Conservation (phyloP, 495 filamentous ascomycete species). For the Lasiosphaeriaceae sp. region DNA sequence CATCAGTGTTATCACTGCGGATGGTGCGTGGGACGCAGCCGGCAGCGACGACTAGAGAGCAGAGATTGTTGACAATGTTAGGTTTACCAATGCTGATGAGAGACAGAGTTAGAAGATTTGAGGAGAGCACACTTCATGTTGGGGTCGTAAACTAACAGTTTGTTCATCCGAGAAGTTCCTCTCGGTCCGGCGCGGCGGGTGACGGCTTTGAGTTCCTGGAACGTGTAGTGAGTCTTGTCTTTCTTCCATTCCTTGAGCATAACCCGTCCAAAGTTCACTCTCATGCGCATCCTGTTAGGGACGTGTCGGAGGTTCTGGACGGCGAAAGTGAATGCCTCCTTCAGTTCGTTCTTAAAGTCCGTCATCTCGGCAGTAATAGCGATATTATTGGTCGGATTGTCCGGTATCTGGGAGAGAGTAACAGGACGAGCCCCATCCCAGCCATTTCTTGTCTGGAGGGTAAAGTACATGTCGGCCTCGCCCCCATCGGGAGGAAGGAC, state of each 20-base stretch:
- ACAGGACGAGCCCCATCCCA: slow-evolving; percentile 4
- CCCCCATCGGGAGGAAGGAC: slow-evolving; percentile 8
- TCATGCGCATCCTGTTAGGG: slow-evolving; percentile 38
- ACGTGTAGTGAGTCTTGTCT: slow-evolving; percentile 32
- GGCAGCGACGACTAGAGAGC: not conserved
- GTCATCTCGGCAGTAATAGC: not conserved
- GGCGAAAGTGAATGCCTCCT: not conserved
- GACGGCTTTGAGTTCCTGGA: slow-evolving; percentile 50
- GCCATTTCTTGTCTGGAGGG: slow-evolving; percentile 4
- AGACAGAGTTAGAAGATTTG: too few species aligned
- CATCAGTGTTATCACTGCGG: not conserved
- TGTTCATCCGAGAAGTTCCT: slow-evolving; percentile 32
- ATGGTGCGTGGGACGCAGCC: not conserved
- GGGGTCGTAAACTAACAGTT: slow-evolving; percentile 25
- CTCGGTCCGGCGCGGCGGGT: slow-evolving; percentile 27
- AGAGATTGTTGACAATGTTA: not conserved
- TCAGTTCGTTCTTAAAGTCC: slow-evolving; percentile 11
- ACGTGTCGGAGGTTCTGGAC: slow-evolving; percentile 5
- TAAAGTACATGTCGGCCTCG: not conserved
- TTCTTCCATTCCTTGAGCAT: slow-evolving; percentile 44
- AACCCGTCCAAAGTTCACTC: slow-evolving; percentile 54
- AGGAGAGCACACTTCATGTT: too few species aligned
- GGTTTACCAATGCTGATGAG: not conserved
- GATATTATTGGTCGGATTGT: not conserved
- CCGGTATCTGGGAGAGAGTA: not conserved